Evolutionary conservation across 148 eudicot genomes (phyloP), one percentile per base, ranked within the genome.

Genomic region (Oxyria digyna): DNA sequence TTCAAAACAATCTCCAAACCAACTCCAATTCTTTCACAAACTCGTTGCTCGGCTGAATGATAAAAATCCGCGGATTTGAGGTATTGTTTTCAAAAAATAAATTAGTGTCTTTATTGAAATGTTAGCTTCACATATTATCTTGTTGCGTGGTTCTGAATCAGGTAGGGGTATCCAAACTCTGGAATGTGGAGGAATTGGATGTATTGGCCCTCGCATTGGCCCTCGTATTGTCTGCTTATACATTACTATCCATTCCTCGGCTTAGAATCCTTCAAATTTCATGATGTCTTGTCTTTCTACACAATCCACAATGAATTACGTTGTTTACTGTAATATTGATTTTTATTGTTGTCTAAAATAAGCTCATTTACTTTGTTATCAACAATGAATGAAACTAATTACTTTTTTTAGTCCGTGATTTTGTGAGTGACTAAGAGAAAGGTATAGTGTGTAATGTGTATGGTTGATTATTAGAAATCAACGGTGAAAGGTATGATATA

Each of bases 111-210:
- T 46, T 46, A 23, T 8, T 13, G 9, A 9, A 17, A 21, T 46
- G 1, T 46, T 46, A n/a, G 13, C 15, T 13, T 3, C 48, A 1
- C n/a, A 43, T 23, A 46, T 46, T 13, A 46, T 18, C 33, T 55
- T 27, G 33, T 1, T 55, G 24, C 31, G 29, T 29, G 37, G 65
- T 59, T 13, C 4, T 59, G 65, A 59, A 33, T 59, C 62, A 95
- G 99, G 99, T 96, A 1, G 67, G 73, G 0, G 78, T 91, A 9
- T 78, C 89, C 0, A 97, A 95, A 75, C 85, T 95, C 50, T 95
- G 99, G 99, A 87, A 85, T 57, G 97, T 91, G 45, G 99, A 95
- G 81, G 99, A 95, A 75, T 81, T 82, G 32, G 97, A 95, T 73
- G 79, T 91, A 37, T 78, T 95, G 67, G 97, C 99, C 33, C 96